Evolutionary conservation across 2,329 filamentous ascomycete species (phyloP).

Genomic region (Pseudocercospora cruenta): DNA sequence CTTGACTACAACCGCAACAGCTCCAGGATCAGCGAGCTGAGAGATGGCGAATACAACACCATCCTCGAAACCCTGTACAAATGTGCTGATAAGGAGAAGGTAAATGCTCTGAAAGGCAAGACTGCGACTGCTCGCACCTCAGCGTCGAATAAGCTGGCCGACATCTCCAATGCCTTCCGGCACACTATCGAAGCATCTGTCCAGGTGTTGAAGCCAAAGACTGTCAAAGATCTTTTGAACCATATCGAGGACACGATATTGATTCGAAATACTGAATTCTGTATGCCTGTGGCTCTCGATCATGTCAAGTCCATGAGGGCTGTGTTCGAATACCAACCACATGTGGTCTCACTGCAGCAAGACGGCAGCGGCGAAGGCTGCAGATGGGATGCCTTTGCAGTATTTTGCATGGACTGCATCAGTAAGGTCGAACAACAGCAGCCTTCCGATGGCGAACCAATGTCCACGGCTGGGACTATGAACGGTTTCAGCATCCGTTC

Average conservation of each 20-base stretch:
- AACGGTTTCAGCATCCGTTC: constrained; percentile 32
- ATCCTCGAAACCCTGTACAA: constrained; percentile 82
- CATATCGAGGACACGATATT: constrained; percentile 72
- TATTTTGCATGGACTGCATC: constrained; percentile 72
- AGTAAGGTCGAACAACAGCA: constrained; percentile 28
- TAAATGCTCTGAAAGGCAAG: constrained; percentile 60
- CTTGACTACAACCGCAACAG: constrained; percentile 57
- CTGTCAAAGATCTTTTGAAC: constrained; percentile 75
- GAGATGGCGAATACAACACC: constrained; percentile 77
- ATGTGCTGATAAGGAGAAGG: constrained; percentile 69
- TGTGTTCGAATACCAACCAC: constrained; percentile 72
- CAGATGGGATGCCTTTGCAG: constrained; percentile 69
- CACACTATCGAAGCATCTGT: constrained; percentile 71
- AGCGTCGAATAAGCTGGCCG: constrained; percentile 62
- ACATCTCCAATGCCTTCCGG: constrained; percentile 72
- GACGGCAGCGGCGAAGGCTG: constrained; percentile 41
- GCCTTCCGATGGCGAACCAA: constrained; percentile 6
- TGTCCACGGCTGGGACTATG: constrained; percentile 17
- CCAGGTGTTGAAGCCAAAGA: constrained; percentile 67
- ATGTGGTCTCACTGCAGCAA: constrained; percentile 62
- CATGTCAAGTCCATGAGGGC: constrained; percentile 76
- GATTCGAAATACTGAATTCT: constrained; percentile 64
- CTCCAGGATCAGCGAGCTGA: constrained; percentile 51
- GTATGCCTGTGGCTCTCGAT: constrained; percentile 71
- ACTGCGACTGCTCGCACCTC: constrained; percentile 43